Percentiles rank a stretch among this genome's conserved stretches.
Evolutionary conservation across 371 early-diverging fungal species (phyloP).

Genomic region (Lichtheimia corymbifera): DNA sequence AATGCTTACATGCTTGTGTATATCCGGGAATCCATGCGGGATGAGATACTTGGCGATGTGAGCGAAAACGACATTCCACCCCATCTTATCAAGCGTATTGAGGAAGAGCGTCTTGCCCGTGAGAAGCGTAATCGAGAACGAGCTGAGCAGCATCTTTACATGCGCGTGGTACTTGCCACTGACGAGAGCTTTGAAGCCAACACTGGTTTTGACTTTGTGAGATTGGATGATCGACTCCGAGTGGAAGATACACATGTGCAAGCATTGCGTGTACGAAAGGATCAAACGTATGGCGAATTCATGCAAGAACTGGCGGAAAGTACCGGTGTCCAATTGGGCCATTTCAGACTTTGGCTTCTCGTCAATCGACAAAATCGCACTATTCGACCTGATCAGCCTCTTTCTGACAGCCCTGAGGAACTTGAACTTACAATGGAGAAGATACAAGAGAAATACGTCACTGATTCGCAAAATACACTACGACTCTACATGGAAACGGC

Average conservation of each 20-base stretch:
- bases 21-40: conserved; percentile 76
- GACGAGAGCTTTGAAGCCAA: conserved; percentile 69
- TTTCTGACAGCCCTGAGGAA: conserved; percentile 9
- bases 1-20: conserved; percentile 99
- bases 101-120: conserved; percentile 53
- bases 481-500: conserved; percentile 28
- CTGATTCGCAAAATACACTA: conserved; percentile 15
- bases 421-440: conserved; percentile 23
- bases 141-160: conserved; percentile 69
- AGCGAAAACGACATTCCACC: conserved; percentile 73
- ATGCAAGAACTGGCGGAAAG: conserved; percentile 23
- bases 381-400: conserved; percentile 71
- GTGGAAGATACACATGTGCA: conserved; percentile 16
- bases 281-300: conserved; percentile 37
- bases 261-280: conserved; percentile 25
- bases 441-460: conserved; percentile 16
- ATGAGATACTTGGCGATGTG: conserved; percentile 73
- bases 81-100: conserved; percentile 69
- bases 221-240: conserved; percentile 30
- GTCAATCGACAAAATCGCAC: conserved; percentile 91
- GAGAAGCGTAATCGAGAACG: conserved; percentile 62
- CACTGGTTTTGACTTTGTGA: conserved; percentile 79
- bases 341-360: conserved; percentile 85
- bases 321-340: conserved; percentile 42
- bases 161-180: conserved; percentile 55